phyloP scores from a whole-genome alignment of 371 early-diverging fungal species.

The Haplosporangium sp. region DNA sequence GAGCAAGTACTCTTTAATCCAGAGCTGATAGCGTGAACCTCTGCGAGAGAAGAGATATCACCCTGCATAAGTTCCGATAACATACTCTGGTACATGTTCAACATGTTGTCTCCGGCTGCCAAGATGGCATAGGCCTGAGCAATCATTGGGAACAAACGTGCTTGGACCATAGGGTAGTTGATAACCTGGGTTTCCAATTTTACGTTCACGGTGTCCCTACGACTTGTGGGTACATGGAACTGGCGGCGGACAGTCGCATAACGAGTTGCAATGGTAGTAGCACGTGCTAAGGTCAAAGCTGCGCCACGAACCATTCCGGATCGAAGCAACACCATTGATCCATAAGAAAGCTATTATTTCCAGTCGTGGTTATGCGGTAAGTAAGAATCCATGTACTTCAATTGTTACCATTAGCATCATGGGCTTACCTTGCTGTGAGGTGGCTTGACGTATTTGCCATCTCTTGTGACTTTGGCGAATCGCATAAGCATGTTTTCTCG shows the following conservation, averaged over 20 bases:
- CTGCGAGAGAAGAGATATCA: conserved; percentile 69
- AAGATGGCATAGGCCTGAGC: conserved; percentile 76
- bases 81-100: conserved; percentile 64
- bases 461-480: conserved; percentile 75
- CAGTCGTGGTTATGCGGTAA: neutral
- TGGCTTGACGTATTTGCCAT: conserved; percentile 75
- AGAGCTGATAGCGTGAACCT: conserved; percentile 84
- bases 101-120: conserved; percentile 68
- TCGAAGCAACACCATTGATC: conserved; percentile 82
- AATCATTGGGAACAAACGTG: conserved; percentile 78
- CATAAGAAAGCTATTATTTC: conserved; percentile 70
- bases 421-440: conserved; percentile 58
- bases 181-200: conserved; percentile 76
- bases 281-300: conserved; percentile 64
- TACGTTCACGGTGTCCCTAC: conserved; percentile 46
- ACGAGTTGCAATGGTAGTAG: conserved; percentile 76
- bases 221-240: conserved; percentile 57
- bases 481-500: conserved; percentile 85
- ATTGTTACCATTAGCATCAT: too few relatives aligned
- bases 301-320: conserved; percentile 72
- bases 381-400: neutral
- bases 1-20: conserved; percentile 83
- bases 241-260: conserved; percentile 82
- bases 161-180: conserved; percentile 79
- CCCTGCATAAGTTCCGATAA: conserved; percentile 61